Percentiles rank a stretch among this genome's conserved stretches.
Evolutionary conservation across 208 protist genomes (phyloP).

Genomic region (Wallacemonas collosoma): DNA sequence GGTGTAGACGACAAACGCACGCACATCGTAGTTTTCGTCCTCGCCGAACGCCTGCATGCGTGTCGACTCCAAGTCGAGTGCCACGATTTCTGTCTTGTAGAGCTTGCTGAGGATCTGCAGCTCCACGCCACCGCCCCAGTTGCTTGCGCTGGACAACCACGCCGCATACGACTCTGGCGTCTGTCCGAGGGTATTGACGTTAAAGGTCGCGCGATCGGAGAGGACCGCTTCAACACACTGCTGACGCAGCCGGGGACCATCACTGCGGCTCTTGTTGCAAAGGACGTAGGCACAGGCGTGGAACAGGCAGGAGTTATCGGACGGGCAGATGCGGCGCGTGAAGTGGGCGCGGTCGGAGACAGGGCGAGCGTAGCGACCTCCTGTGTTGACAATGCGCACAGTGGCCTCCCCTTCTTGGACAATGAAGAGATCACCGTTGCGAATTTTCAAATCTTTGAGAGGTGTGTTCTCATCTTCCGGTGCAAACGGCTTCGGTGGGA

Average conservation of each 20-base stretch:
- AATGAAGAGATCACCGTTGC: conserved; percentile 69
- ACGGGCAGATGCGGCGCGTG: conserved; percentile 82
- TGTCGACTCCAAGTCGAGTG: conserved; percentile 83
- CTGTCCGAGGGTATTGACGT: conserved; percentile 67
- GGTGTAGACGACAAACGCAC: conserved; percentile 92
- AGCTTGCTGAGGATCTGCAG: conserved; percentile 83
- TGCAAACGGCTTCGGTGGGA: conserved; percentile 75
- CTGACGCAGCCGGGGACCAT: conserved; percentile 70
- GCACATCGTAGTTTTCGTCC: conserved; percentile 73
- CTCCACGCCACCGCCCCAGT: conserved; percentile 95
- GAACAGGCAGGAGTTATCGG: conserved; percentile 96
- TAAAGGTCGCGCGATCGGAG: conserved; percentile 79
- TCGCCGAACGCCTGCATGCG: conserved; percentile 84
- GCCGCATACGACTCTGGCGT: conserved; percentile 62
- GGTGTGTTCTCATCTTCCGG: conserved; percentile 28
- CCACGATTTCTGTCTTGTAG: conserved; percentile 90
- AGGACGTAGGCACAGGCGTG: conserved; percentile 93
- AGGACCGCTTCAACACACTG: conserved; percentile 80
- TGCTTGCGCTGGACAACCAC: conserved; percentile 68
- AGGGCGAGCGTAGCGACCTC: conserved; percentile 81
- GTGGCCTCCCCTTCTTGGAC: conserved; percentile 77
- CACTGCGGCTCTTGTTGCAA: conserved; percentile 75
- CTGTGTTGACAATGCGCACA: conserved; percentile 55
- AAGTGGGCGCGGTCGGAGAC: conserved; percentile 76
- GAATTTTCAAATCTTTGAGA: conserved; percentile 40